Conservation (phyloP, 306 rosid genomes). For the Castanea mollissima region DNA sequence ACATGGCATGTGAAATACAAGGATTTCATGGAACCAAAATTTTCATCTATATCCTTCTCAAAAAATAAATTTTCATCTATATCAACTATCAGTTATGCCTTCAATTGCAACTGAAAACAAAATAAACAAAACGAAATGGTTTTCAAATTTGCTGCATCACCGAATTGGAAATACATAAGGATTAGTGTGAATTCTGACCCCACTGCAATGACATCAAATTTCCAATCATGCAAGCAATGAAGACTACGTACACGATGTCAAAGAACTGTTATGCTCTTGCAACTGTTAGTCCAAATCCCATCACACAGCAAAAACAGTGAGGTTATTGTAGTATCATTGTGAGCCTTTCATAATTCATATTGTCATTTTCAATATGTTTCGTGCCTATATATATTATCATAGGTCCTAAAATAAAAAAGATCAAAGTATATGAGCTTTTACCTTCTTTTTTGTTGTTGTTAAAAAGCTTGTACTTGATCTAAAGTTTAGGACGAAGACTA, state of each 20-base stretch:
- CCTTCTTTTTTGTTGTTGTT: too few relatives aligned
- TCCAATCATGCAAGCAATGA: conserved; percentile 1
- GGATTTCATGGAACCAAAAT: too few relatives aligned
- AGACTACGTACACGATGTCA: neutral
- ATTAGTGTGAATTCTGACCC: neutral
- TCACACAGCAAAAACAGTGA: neutral
- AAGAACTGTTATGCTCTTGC: neutral
- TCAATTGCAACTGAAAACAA: neutral
- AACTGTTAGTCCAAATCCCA: neutral
- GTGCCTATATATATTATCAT: neutral
- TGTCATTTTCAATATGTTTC: neutral
- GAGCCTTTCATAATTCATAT: neutral
- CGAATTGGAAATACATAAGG: neutral
- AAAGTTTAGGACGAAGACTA: too few relatives aligned
- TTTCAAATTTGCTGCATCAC: neutral
- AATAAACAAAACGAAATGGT: neutral
- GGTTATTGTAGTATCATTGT: neutral
- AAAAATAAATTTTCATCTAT: too few relatives aligned
- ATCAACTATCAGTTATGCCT: neutral
- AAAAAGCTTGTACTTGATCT: too few relatives aligned
- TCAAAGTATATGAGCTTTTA: neutral
- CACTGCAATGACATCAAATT: neutral
- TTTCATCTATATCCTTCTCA: too few relatives aligned
- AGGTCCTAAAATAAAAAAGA: neutral
- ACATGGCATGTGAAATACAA: too few relatives aligned